Base-by-base conservation (phyloP, 768 basidiomycete genomes). In the Lactifluus volemus region DNA sequence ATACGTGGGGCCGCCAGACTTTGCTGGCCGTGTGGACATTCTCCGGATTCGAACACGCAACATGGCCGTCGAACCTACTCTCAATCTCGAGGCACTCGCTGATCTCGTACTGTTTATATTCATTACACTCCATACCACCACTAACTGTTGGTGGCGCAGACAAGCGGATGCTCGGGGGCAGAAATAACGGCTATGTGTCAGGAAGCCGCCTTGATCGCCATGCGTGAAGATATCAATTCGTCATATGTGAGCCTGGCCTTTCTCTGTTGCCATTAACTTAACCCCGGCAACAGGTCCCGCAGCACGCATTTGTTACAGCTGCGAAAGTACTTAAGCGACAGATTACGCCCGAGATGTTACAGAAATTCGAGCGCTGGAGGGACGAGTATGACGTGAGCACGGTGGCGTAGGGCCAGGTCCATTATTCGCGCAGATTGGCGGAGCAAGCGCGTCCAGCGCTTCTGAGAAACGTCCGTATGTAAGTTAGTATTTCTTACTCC, bases 151-250 rank as follows among this genome's bases (percentile, higher is more conserved):
- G 9, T 51, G 56, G 9, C 49, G 14, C 68, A 98, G 97, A 89
- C 94, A 1, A 85, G 89, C 10, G 97, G 96, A 1, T 99, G 93
- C 70, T 98, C 95, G 19, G 97, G 97, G 5, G 97, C 97, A 5
- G 97, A 99, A 72, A 84, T 98, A 38, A 80, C 84, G 6, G 85
- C 88, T 9, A 79, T 98, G 48, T 98, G 95, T 70, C 97, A 98
- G 73, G 96, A 99, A 72, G 97, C 97, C 4, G 97, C 96, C 0
- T 72, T 98, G 63, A 70, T 87, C 56, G 90, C 94, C 0, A 98
- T 99, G 97, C 85, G 89, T 65, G 79, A 82, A 55, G 81, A 98
- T 71, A 85, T 98, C 39, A 72, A 89, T 60, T 84, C 92, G 3
- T 79, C 84, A 49, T 79, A 77, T 67, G 96, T 96, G 65, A 68